These are phyloP conservation scores for Paecilomyces sp. DNA, from an alignment of 2,329 filamentous ascomycete genomes.

Conservation along the genomic window DNA sequence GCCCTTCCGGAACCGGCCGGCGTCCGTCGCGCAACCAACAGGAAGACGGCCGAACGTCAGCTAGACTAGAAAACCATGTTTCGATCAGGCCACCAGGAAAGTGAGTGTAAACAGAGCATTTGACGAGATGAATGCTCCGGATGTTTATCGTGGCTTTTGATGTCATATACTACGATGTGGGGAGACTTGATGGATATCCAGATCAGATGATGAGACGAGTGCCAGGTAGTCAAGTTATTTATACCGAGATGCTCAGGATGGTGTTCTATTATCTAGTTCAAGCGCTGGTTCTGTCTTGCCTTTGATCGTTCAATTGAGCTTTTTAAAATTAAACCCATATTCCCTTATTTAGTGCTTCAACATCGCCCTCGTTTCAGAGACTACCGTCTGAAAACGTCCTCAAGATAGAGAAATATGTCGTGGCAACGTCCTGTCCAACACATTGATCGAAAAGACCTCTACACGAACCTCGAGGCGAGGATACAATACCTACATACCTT, in stretches of 20 bases:
- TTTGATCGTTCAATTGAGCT: background rate
- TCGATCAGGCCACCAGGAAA: background rate
- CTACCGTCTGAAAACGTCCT: too few relatives aligned
- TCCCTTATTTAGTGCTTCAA: too few relatives aligned
- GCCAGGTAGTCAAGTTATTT: background rate
- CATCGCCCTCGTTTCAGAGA: too few relatives aligned
- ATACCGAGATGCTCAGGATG: background rate
- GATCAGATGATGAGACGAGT: background rate
- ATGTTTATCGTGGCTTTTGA: background rate
- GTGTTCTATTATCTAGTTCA: background rate
- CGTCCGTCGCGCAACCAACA: background rate
- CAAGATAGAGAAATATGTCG: slow-evolving; percentile 1
- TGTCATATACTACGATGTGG: background rate
- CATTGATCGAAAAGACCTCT: slow-evolving; percentile 63
- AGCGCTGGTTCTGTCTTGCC: background rate
- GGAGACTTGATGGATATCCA: background rate
- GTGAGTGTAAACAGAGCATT: too few relatives aligned
- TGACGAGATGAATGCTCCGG: background rate
- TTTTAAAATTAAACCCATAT: background rate
- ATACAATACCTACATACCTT: slow-evolving; percentile 69
- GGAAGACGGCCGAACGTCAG: background rate
- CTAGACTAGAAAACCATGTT: background rate
- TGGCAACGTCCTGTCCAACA: slow-evolving; percentile 41
- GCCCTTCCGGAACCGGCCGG: background rate
- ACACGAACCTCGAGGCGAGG: slow-evolving; percentile 61